These are phyloP conservation scores for Ceratocystis colombiana DNA, from an alignment of 2,329 filamentous ascomycete species.

Conservation along the genomic window DNA sequence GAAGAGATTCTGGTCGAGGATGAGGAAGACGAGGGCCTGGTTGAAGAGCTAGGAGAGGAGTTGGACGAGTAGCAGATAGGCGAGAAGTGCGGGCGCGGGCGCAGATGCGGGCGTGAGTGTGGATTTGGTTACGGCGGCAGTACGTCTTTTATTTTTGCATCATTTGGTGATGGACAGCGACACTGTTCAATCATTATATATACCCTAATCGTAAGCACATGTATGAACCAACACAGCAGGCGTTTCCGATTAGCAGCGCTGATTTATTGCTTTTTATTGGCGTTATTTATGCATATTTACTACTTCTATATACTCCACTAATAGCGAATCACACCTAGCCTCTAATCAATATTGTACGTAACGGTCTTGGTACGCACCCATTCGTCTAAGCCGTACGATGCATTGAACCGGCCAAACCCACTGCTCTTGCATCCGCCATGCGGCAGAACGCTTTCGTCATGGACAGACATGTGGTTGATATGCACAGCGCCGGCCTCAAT, in stretches of 20 bases:
- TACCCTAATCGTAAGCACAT: conserved; percentile 16
- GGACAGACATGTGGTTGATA: conserved; percentile 56
- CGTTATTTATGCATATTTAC: not conserved
- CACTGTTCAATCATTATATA: not conserved
- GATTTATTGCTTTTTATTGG: not conserved
- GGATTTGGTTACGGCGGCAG: not conserved
- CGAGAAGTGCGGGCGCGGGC: too few species aligned
- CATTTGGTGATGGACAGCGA: not conserved
- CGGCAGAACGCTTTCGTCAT: conserved; percentile 53
- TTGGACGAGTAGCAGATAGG: not conserved
- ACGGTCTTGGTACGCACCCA: conserved; percentile 56
- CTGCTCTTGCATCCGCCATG: conserved; percentile 58
- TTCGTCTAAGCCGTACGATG: conserved; percentile 45
- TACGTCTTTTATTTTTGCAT: conserved; percentile 1
- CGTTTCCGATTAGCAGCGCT: not conserved
- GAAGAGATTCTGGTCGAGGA: conserved; percentile 12
- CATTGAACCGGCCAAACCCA: conserved; percentile 53
- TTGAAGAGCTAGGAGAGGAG: conserved; percentile 1
- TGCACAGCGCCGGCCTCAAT: conserved; percentile 60
- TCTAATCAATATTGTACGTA: conserved; percentile 35
- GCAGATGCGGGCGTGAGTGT: not conserved
- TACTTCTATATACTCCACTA: not conserved
- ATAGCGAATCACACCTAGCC: not conserved
- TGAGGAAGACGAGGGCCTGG: conserved; percentile 19
- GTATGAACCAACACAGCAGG: not conserved